phyloP scores from a whole-genome alignment of 176 grass and related monocot species.

The Bromus sterilis region DNA sequence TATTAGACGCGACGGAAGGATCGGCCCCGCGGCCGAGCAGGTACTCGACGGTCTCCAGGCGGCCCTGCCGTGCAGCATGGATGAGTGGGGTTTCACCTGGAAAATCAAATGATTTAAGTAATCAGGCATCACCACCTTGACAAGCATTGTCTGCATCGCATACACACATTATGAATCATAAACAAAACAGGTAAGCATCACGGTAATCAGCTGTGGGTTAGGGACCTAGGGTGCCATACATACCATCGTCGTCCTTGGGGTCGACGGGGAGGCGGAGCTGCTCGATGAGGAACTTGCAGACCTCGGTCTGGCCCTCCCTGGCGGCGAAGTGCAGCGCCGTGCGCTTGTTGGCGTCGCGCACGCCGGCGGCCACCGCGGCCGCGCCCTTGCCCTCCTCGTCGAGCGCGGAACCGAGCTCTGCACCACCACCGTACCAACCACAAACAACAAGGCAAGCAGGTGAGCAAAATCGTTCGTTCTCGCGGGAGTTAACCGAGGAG shows the following conservation, averaged over 20 bases:
- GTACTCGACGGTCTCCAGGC: constrained; percentile 53
- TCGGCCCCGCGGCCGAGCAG: constrained; percentile 68
- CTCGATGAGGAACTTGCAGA: constrained; percentile 71
- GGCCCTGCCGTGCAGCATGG: constrained; percentile 69
- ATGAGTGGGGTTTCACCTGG: constrained; percentile 94
- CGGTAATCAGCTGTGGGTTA: no score
- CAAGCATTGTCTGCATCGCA: background rate
- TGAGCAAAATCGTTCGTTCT: background rate
- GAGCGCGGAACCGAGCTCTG: constrained; percentile 56
- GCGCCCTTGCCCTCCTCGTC: constrained; percentile 75
- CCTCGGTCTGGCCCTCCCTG: constrained; percentile 51
- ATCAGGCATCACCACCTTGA: no score
- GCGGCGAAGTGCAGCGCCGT: constrained; percentile 89
- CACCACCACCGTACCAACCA: background rate
- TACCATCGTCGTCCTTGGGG: constrained; percentile 82
- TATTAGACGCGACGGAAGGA: constrained; percentile 50
- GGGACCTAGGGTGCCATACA: background rate
- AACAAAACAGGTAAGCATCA: background rate
- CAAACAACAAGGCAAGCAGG: background rate
- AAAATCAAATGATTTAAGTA: background rate
- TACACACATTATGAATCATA: background rate
- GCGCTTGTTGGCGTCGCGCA: constrained; percentile 75
- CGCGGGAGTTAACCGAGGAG: accelerated
- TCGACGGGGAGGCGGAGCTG: constrained; percentile 73
- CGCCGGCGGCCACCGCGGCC: constrained; percentile 43